Conservation (phyloP, 176 grass and related monocot species). For the Phoenix dactylifera region DNA sequence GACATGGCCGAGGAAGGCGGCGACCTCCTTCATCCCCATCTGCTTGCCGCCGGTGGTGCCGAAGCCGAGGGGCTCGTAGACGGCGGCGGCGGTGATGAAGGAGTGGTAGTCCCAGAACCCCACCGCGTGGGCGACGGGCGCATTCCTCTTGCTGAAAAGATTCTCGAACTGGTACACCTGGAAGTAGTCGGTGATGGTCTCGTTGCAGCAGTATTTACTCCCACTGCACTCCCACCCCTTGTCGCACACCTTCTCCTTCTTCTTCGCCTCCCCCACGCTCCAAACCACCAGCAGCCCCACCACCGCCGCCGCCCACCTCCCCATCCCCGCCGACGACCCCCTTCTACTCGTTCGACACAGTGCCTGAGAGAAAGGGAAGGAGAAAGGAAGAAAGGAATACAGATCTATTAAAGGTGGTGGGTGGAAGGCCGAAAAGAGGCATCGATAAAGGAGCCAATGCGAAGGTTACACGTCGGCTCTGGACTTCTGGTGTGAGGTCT, state of each 20-base stretch:
- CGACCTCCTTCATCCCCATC: conserved; percentile 59
- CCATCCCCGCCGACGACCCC: background rate
- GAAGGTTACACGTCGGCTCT: no score
- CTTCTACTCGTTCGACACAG: no score
- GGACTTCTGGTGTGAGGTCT: no score
- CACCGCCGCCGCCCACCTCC: conserved; percentile 8
- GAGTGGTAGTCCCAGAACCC: conserved; percentile 71
- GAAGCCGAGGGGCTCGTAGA: conserved; percentile 68
- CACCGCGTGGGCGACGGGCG: conserved; percentile 42
- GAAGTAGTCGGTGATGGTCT: conserved; percentile 76
- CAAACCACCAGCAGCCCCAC: conserved; percentile 17
- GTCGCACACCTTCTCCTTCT: conserved; percentile 45
- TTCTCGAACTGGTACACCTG: conserved; percentile 74
- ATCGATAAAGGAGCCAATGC: no score
- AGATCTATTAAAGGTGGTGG: no score
- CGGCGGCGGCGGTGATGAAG: conserved; percentile 63
- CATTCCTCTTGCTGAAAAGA: conserved; percentile 74
- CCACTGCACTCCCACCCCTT: conserved; percentile 83
- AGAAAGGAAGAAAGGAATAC: no score
- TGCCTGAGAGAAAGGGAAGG: no score
- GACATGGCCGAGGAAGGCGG: conserved; percentile 86
- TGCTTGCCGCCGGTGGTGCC: conserved; percentile 69
- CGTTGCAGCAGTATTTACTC: conserved; percentile 80
- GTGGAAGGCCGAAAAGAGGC: no score
- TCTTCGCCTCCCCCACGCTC: conserved; percentile 14